Percentiles rank a stretch among this genome's conserved stretches.
phyloP scores from a whole-genome alignment of 805 yeast species.

The Wickerhamiella kurtzmanii region DNA sequence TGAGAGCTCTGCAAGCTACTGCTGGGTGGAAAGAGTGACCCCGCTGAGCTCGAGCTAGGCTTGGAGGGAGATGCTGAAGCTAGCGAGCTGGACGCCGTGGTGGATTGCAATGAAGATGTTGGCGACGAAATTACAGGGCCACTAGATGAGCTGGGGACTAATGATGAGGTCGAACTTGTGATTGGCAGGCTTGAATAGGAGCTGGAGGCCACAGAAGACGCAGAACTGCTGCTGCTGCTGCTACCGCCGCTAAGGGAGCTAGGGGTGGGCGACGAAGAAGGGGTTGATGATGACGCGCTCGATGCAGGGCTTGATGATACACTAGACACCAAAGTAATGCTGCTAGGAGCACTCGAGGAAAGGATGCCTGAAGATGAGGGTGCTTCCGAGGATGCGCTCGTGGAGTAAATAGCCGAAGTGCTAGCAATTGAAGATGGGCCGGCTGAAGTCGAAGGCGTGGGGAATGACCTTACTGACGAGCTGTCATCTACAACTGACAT shows the following conservation, averaged over 20 bases:
- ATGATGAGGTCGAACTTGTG: neutral
- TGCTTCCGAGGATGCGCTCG: neutral
- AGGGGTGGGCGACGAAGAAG: neutral
- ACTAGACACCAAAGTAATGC: neutral
- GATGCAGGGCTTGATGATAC: neutral
- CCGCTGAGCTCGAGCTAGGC: neutral
- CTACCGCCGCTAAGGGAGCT: too few species aligned
- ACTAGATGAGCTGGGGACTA: neutral
- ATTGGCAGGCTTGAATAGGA: too few species aligned
- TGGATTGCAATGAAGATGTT: neutral
- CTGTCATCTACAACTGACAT: neutral
- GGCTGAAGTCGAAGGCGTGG: neutral
- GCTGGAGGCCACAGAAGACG: too few species aligned
- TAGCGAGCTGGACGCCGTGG: neutral
- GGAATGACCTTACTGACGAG: neutral
- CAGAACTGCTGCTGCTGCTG: too few species aligned
- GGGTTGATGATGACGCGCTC: neutral
- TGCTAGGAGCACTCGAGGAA: too few species aligned
- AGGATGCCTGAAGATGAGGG: too few species aligned
- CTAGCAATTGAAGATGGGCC: neutral
- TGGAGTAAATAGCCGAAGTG: neutral
- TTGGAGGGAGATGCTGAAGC: neutral
- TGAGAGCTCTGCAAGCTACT: too few species aligned
- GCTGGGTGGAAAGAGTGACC: neutral
- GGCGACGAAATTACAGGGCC: neutral